Evolutionary conservation across 352 stramenopile species (phyloP).

Genomic region (Thraustochytrium sp.): DNA sequence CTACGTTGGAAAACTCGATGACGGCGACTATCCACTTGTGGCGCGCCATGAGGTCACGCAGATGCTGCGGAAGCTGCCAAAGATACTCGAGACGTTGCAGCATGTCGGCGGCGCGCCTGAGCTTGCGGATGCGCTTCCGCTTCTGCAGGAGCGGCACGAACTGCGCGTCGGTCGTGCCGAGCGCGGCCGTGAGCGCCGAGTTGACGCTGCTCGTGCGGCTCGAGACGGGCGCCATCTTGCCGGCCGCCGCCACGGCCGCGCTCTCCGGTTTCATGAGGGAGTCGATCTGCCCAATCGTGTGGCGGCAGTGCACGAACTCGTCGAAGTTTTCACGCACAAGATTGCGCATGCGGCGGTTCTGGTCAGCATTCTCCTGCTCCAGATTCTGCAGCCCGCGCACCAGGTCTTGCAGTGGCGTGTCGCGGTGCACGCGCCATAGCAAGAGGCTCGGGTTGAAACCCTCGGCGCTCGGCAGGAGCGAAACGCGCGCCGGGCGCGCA

Average conservation of each 20-base stretch:
- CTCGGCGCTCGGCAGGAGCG: conserved; percentile 9
- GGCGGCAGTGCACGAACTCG: conserved; percentile 39
- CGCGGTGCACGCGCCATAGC: conserved; percentile 20
- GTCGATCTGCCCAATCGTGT: conserved; percentile 35
- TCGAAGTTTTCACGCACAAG: conserved; percentile 43
- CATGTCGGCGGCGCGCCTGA: conserved; percentile 36
- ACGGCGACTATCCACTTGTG: conserved; percentile 40
- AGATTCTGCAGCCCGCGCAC: conserved; percentile 4
- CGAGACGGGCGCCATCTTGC: no score
- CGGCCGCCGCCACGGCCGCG: background rate
- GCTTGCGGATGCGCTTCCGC: conserved; percentile 38
- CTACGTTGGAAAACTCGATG: conserved; percentile 42
- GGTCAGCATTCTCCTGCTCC: conserved; percentile 26
- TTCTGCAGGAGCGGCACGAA: conserved; percentile 25
- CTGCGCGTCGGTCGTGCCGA: background rate
- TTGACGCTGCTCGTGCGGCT: background rate
- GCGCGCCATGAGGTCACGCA: conserved; percentile 30
- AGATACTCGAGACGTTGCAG: conserved; percentile 39
- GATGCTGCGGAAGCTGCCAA: conserved; percentile 30
- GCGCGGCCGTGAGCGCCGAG: background rate
- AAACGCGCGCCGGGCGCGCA: background rate
- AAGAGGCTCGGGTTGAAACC: conserved; percentile 28
- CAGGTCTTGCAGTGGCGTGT: conserved; percentile 1
- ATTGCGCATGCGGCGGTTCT: background rate
- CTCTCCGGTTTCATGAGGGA: conserved; percentile 24